Conservation (phyloP, 306 rosid species). For the Cucumis sativus region DNA sequence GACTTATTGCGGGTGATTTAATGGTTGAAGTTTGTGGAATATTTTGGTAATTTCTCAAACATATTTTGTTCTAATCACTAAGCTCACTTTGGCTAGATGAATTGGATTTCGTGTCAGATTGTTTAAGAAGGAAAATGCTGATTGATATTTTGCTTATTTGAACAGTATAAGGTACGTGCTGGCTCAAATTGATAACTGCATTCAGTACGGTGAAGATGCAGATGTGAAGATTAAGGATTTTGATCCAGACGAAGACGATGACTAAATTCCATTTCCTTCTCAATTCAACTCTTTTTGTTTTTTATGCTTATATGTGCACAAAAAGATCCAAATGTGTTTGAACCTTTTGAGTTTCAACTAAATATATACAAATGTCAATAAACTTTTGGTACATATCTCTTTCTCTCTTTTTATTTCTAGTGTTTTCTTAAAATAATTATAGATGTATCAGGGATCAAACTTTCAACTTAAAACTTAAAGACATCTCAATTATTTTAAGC, state of each 20-base stretch:
- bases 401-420: background rate
- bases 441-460: too few relatives aligned
- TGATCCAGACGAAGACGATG: slow-evolving; percentile 54
- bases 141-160: background rate
- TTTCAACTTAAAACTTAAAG: too few relatives aligned
- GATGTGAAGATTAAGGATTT: slow-evolving; percentile 60
- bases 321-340: background rate
- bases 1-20: background rate
- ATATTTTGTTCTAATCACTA: background rate
- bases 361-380: background rate
- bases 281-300: background rate
- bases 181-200: slow-evolving; percentile 50
- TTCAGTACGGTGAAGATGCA: slow-evolving; percentile 67
- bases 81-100: background rate
- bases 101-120: background rate
- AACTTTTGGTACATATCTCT: background rate
- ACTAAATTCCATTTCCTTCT: background rate
- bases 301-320: background rate
- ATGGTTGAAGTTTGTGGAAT: background rate
- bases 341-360: background rate
- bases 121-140: background rate
- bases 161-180: slow-evolving; percentile 45
- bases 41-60: background rate
- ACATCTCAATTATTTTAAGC: too few relatives aligned
- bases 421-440: too few relatives aligned